Percentiles rank a stretch among this genome's conserved stretches.
phyloP scores from a whole-genome alignment of 257 asterid species.

The Nicotiana obtusifolia region DNA sequence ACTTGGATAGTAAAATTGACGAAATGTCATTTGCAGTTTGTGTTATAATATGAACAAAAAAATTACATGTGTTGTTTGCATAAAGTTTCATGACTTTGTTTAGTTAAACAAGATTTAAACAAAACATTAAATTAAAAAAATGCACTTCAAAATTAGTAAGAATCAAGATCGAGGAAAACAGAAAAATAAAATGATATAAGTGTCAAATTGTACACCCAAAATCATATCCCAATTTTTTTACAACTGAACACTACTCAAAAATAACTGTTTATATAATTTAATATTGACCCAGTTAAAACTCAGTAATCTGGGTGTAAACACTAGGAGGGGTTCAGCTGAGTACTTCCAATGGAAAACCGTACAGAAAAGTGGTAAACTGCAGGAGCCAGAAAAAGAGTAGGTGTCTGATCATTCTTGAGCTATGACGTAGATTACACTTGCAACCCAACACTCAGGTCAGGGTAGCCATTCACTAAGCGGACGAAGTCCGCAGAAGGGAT shows the following conservation, averaged over 20 bases:
- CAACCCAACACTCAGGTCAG: neutral
- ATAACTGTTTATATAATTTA: neutral
- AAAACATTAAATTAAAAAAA: neutral
- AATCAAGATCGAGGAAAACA: neutral
- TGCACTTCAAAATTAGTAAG: neutral
- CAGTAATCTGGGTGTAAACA: neutral
- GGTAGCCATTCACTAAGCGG: neutral
- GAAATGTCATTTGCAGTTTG: neutral
- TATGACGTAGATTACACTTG: neutral
- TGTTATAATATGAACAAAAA: neutral
- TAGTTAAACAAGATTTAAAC: neutral
- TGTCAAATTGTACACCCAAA: neutral
- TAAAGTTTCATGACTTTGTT: neutral
- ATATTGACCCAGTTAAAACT: neutral
- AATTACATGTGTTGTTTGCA: neutral
- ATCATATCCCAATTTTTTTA: neutral
- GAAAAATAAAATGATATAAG: too few species aligned
- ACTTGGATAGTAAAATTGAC: neutral
- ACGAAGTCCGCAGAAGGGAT: neutral
- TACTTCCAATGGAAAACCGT: neutral
- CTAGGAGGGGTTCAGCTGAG: too few species aligned
- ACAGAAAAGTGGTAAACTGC: neutral
- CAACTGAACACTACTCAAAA: neutral
- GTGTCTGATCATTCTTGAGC: neutral
- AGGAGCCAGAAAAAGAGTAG: neutral